Evolutionary conservation across 1,284 basidiomycete genomes (phyloP).

Genomic region (Jaminaea rosea): DNA sequence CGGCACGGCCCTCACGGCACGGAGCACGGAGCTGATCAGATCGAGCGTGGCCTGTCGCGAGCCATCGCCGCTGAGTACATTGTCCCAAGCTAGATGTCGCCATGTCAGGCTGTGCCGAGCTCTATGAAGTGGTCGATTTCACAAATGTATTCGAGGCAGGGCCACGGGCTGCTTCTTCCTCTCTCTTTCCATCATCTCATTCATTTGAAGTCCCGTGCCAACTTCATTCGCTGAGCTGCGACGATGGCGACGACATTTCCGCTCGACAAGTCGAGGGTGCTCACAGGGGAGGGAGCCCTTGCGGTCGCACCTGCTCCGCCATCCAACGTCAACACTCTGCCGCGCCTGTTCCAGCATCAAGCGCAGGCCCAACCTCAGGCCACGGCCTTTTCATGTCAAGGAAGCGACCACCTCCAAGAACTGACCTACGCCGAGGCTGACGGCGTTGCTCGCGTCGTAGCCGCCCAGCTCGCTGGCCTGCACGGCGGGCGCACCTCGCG

Average conservation of each 20-base stretch:
- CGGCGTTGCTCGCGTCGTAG: constrained; percentile 1
- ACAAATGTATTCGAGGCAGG: no score
- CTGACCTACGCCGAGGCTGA: background rate
- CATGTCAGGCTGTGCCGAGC: no score
- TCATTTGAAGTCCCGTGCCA: no score
- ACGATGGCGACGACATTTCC: background rate
- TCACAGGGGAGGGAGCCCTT: background rate
- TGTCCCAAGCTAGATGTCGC: no score
- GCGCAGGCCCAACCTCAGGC: background rate
- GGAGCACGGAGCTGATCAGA: no score
- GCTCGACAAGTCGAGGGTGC: background rate
- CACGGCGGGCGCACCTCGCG: background rate
- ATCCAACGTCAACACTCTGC: background rate
- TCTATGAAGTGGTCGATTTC: no score
- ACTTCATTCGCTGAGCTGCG: no score
- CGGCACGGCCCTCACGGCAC: no score
- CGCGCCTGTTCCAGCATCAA: background rate
- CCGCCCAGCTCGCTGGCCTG: constrained; percentile 5
- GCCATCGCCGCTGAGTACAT: no score
- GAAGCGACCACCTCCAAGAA: background rate
- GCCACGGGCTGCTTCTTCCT: no score
- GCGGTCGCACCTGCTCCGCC: background rate
- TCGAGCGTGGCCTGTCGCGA: no score
- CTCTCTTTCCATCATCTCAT: no score
- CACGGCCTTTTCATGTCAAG: background rate